Evolutionary conservation across 495 filamentous ascomycete genomes (phyloP).

Genomic region (Aspergillus ellipticus): DNA sequence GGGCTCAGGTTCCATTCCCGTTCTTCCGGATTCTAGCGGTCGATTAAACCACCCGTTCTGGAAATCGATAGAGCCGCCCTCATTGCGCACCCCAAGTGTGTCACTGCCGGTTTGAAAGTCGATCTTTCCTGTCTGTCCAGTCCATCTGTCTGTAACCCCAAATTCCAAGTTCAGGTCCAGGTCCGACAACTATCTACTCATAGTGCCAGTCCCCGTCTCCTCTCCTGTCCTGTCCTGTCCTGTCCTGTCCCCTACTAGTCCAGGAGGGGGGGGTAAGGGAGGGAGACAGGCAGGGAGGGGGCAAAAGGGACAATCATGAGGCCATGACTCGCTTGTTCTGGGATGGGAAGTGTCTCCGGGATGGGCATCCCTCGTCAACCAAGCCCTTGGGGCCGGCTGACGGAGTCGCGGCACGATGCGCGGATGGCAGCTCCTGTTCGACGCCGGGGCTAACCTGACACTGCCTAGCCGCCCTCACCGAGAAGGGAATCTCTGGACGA

Average conservation of each 20-base stretch:
- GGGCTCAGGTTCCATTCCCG: not conserved
- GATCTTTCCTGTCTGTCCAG: too few species aligned
- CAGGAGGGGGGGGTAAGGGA: not conserved
- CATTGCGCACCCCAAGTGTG: not conserved
- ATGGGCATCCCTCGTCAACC: constrained; percentile 11
- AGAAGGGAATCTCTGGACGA: constrained; percentile 22
- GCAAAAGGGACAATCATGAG: not conserved
- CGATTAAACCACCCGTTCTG: not conserved
- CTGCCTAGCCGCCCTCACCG: constrained; percentile 13
- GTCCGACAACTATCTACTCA: too few species aligned
- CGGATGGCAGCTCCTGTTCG: constrained; percentile 18
- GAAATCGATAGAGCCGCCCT: not conserved
- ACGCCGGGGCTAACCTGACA: constrained; percentile 8
- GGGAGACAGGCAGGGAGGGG: not conserved
- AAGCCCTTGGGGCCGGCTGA: constrained; percentile 21
- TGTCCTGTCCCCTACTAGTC: too few species aligned
- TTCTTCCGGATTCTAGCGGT: constrained; percentile 2
- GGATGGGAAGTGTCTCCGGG: constrained; percentile 25
- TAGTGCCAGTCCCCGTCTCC: too few species aligned
- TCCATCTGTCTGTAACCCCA: too few species aligned
- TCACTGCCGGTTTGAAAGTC: too few species aligned
- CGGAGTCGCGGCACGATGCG: constrained; percentile 9
- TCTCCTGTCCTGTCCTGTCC: too few species aligned
- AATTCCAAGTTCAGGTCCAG: too few species aligned
- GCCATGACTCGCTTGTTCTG: constrained; percentile 6